phyloP scores from a whole-genome alignment of 345 rosid species.

The Arabidopsis suecica region DNA sequence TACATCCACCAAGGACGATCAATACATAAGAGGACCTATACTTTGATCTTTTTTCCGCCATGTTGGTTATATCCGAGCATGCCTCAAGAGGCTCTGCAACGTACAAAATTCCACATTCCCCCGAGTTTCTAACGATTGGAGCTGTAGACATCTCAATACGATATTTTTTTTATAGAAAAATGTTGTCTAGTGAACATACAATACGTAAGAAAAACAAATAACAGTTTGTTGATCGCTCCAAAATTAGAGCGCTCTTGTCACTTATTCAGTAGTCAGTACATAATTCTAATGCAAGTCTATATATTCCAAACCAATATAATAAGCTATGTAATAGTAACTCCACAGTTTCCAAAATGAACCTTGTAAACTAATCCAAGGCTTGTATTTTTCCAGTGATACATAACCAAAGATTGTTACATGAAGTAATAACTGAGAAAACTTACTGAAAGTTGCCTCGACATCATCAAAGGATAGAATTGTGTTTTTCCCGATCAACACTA shows the following conservation, averaged over 20 bases:
- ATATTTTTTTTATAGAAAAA: no score
- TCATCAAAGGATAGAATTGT: conserved; percentile 62
- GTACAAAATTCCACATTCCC: conserved; percentile 60
- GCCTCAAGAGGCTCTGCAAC: conserved; percentile 72
- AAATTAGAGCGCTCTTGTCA: no score
- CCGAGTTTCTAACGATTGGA: conserved; percentile 57
- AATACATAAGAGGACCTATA: conserved; percentile 55
- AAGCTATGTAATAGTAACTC: no score
- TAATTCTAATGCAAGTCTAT: no score
- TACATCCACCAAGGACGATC: conserved; percentile 73
- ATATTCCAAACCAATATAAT: no score
- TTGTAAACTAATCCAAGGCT: no score
- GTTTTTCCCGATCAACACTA: conserved; percentile 65
- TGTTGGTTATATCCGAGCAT: conserved; percentile 60
- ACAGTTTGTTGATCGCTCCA: no score
- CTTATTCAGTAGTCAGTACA: no score
- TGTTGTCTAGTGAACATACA: no score
- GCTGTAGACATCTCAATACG: conserved; percentile 40
- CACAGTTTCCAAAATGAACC: no score
- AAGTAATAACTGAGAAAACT: conserved; percentile 12
- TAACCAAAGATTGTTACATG: background rate
- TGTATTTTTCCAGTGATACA: no score
- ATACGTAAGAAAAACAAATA: no score
- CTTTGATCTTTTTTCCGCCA: conserved; percentile 39
- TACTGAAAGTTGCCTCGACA: conserved; percentile 78